phyloP scores from a whole-genome alignment of 2,329 filamentous ascomycete species.

The Sarocladiaceae sp. region DNA sequence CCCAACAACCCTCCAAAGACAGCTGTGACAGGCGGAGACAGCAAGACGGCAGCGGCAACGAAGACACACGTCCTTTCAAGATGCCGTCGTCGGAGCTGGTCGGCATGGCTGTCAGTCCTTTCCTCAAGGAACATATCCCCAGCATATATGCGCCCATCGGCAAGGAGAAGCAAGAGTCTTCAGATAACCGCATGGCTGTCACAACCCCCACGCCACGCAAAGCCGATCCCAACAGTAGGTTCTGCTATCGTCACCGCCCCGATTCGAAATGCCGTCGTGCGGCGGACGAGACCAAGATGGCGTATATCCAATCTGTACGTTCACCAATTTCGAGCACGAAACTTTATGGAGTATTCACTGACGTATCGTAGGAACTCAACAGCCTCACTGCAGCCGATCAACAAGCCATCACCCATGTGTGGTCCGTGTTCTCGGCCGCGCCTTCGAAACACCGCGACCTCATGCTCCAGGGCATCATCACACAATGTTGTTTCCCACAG shows the following conservation, averaged over 20 bases:
- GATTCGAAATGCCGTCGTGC: conserved; percentile 90
- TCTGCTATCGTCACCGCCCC: conserved; percentile 90
- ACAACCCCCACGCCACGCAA: conserved; percentile 18
- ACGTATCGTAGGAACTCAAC: conserved; percentile 61
- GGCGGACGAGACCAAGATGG: conserved; percentile 94
- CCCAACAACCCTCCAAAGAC: conserved; percentile 11
- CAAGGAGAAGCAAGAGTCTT: conserved; percentile 36
- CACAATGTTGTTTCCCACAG: conserved; percentile 96
- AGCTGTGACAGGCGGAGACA: conserved; percentile 11
- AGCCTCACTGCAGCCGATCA: conserved; percentile 77
- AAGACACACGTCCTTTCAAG: conserved; percentile 36
- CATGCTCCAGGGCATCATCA: conserved; percentile 93
- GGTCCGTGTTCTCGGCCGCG: conserved; percentile 94
- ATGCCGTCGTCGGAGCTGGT: conserved; percentile 58
- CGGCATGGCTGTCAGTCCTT: conserved; percentile 75
- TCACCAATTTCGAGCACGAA: neutral
- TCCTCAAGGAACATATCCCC: conserved; percentile 86
- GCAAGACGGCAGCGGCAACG: neutral
- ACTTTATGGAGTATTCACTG: too few species aligned
- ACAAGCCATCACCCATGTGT: conserved; percentile 93
- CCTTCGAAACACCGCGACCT: conserved; percentile 89
- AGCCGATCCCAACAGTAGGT: conserved; percentile 71
- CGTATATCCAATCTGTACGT: conserved; percentile 78
- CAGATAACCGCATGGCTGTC: conserved; percentile 5
- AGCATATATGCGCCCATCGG: conserved; percentile 78